phyloP scores from a whole-genome alignment of 345 rosid species.

The Cochlearia excelsa region DNA sequence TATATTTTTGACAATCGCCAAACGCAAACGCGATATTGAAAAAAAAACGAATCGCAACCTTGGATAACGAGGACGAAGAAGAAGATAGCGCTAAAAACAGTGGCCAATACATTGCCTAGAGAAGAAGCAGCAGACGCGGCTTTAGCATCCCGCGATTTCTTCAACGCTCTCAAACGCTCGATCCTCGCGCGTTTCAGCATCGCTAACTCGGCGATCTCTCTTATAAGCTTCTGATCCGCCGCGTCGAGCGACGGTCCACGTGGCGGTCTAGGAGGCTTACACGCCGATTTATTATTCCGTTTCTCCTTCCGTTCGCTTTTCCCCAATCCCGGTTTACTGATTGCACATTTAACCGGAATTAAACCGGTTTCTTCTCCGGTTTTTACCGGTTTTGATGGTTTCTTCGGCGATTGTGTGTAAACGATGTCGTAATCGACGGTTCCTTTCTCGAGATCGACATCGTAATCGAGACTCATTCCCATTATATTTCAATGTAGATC shows the following conservation, averaged over 20 bases:
- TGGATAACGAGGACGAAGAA: slow-evolving; percentile 60
- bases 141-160: slow-evolving; percentile 64
- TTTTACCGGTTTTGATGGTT: slow-evolving; percentile 35
- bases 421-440: slow-evolving; percentile 35
- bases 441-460: slow-evolving; percentile 75
- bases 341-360: slow-evolving; percentile 22
- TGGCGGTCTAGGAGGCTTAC: slow-evolving; percentile 93
- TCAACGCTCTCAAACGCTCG: slow-evolving; percentile 81
- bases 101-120: slow-evolving; percentile 50
- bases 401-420: slow-evolving; percentile 33
- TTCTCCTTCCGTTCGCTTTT: slow-evolving; percentile 49
- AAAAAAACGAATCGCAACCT: slow-evolving; percentile 42
- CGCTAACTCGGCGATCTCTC: slow-evolving; percentile 76
- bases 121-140: slow-evolving; percentile 49
- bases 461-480: slow-evolving; percentile 42
- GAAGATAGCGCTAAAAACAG: slow-evolving; percentile 59
- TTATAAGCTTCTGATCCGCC: slow-evolving; percentile 74
- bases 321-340: slow-evolving; percentile 36
- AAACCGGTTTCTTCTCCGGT: slow-evolving; percentile 37
- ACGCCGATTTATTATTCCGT: slow-evolving; percentile 51
- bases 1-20: neutral
- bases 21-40: slow-evolving; percentile 21
- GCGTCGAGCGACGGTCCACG: slow-evolving; percentile 81
- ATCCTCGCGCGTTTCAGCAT: slow-evolving; percentile 81
- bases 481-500: slow-evolving; percentile 12